Base-by-base conservation (phyloP, 108 stramenopile species). In the Parietichytrium sp. region DNA sequence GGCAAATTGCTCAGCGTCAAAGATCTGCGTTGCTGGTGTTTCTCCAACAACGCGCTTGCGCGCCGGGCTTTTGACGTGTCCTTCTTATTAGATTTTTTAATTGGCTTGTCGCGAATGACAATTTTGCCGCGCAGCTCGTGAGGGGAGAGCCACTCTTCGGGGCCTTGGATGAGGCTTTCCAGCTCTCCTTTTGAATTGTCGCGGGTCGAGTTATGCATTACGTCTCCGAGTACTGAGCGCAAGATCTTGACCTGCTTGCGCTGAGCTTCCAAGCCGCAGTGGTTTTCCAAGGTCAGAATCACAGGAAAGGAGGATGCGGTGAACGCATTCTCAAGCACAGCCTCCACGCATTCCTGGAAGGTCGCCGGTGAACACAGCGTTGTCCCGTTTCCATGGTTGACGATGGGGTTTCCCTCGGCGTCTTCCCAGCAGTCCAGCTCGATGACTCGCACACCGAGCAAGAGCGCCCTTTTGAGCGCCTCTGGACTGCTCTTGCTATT, bases 381-480 rank as follows among this genome's bases (percentile, higher is more conserved):
- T n/a, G n/a, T n/a, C n/a, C n/a, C n/a, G 80, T 93, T 88, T 18
- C 96, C 95, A 80, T 99, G 97, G 85, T 87, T 96, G 4, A 99
- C 92, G 20, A 97, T 85, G 3, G 95, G 94, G 29, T 87, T 51
- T 0, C 79, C 79, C 33, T 83, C 51, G 13, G 82, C 52, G 20
- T 94, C 95, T 85, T 97, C 96, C 94, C 94, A 97, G 88, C 95
- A 95, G 86, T 99, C 98, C 52, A 99, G 80, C 85, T 99, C 98
- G n/a, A 99, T 87, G 82, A 96, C 95, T 79, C 95, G 94, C 87
- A 95, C 96, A 27, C 98, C 98, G 53, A 93, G 89, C 15, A 84
- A 81, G 77, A 97, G 84, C 10, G 91, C 90, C 25, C 80, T 55
- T 18, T 78, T 72, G 54, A 95, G 91, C 80, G 90, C 92, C 86